These are phyloP conservation scores for Neurospora sp. DNA, from an alignment of 495 filamentous ascomycete genomes.

Conservation along the genomic window DNA sequence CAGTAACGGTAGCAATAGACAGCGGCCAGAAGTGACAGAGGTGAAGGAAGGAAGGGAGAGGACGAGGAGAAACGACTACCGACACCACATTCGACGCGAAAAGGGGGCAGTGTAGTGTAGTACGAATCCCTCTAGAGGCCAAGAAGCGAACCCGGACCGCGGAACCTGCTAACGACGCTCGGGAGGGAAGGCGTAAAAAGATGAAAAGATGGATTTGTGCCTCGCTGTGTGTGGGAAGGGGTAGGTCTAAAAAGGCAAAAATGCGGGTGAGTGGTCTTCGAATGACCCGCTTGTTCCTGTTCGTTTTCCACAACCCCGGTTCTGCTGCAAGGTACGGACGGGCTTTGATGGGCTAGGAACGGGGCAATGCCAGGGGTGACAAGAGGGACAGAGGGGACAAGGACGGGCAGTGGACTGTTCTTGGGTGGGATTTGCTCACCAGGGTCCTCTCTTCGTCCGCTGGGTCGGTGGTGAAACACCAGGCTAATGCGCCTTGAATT, in stretches of 20 bases:
- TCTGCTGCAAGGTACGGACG: neutral
- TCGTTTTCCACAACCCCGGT: neutral
- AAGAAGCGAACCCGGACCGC: neutral
- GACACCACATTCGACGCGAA: neutral
- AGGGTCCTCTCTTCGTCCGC: neutral
- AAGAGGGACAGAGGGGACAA: neutral
- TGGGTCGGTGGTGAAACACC: neutral
- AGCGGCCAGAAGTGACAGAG: neutral
- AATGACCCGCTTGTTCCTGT: neutral
- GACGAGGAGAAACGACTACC: neutral
- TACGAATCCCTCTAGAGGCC: neutral
- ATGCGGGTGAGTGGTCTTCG: neutral
- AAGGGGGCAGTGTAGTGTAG: neutral
- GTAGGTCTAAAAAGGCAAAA: neutral
- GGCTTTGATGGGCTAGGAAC: neutral
- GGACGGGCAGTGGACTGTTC: neutral
- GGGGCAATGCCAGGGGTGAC: neutral
- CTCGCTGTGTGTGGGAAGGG: neutral
- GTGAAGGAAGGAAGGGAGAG: neutral
- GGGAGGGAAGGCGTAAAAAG: neutral
- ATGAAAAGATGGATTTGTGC: neutral
- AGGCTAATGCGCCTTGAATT: neutral
- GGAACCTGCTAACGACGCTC: neutral
- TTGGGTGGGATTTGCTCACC: neutral
- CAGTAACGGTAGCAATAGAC: neutral